phyloP scores from a whole-genome alignment of 768 basidiomycete genomes.

The Tephrocybe sp. region DNA sequence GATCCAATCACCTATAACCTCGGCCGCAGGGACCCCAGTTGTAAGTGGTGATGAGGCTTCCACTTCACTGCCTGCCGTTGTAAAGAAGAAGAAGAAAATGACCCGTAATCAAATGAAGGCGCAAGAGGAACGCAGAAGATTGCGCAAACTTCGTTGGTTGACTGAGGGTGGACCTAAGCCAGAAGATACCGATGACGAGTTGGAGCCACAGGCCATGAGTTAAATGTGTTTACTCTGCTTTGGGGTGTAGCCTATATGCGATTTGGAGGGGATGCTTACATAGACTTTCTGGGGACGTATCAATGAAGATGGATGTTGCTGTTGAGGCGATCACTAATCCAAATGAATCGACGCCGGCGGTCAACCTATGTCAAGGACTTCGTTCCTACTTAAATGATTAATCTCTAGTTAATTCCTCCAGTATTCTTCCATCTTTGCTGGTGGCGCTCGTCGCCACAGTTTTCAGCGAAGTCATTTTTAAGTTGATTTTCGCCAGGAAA shows the following conservation, averaged over 20 bases:
- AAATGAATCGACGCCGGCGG: no score
- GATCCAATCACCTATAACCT: constrained; percentile 67
- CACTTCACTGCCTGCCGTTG: constrained; percentile 35
- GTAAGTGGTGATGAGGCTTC: constrained; percentile 74
- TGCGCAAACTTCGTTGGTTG: constrained; percentile 82
- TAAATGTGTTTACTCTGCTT: background rate
- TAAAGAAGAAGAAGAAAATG: constrained; percentile 82
- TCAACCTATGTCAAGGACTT: no score
- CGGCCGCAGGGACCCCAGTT: constrained; percentile 70
- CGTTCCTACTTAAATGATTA: background rate
- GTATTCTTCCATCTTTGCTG: background rate
- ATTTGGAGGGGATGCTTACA: no score
- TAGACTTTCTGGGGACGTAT: no score
- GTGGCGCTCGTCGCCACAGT: constrained; percentile 4
- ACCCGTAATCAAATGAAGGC: constrained; percentile 90
- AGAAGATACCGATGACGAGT: constrained; percentile 77
- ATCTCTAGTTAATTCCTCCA: background rate
- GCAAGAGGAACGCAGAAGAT: constrained; percentile 78
- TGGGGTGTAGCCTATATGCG: no score
- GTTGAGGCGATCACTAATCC: no score
- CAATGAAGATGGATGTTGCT: no score
- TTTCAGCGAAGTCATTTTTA: background rate
- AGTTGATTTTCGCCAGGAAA: constrained; percentile 3
- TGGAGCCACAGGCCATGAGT: constrained; percentile 2
- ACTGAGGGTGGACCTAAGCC: constrained; percentile 78